Evolutionary conservation across 2,329 filamentous ascomycete genomes (phyloP), one percentile per base, ranked within the genome.

Genomic region (Fusarium solani-melongenae): DNA sequence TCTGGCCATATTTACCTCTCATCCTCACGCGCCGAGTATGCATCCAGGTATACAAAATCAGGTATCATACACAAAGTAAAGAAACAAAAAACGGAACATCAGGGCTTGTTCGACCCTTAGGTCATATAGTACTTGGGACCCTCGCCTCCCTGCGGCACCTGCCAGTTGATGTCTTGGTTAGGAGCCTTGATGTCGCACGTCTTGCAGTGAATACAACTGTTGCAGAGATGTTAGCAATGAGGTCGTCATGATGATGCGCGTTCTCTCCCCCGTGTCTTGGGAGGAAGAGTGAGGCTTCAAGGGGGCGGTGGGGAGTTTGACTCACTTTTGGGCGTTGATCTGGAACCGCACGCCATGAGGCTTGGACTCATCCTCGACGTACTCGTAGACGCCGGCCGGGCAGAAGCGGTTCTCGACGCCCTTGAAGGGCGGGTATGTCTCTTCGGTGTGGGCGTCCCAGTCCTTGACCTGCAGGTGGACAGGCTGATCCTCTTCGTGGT

Each of bases 101-200:
- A 51, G n/a, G 27, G 36, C 14, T 53, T 8, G 6, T 20, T 58
- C 51, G 64, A 29, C 56, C 61, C 29, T 36, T 77, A 90, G n/a
- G 90, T 91, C 89, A 92, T 91, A 83, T 91, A 92, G 80, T 92
- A 92, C 82, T 92, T 92, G 38, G 91, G 91, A 1, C 91, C 91
- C 77, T 92, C 96, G 60, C 96, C 96, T 74, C 96, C 95, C 81
- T 98, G 95, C 8, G 96, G 96, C 34, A 96, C 96, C 77, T 94
- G 91, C 94, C 94, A 98, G 83, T 98, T 98, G 84, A 99, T 98
- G 81, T 98, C 96, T 86, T 99, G 96, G 71, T 92, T 90, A 9
- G 96, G 96, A 17, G 94, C 96, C 86, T 99, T 99, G 86, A 99
- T 99, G 83, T 99, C 96, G 82, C 96, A 99, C 15, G 96, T 99